Percentiles rank a stretch among this genome's conserved stretches.
Evolutionary conservation across 2,329 filamentous ascomycete genomes (phyloP).

Genomic region (Ascochyta lentis): DNA sequence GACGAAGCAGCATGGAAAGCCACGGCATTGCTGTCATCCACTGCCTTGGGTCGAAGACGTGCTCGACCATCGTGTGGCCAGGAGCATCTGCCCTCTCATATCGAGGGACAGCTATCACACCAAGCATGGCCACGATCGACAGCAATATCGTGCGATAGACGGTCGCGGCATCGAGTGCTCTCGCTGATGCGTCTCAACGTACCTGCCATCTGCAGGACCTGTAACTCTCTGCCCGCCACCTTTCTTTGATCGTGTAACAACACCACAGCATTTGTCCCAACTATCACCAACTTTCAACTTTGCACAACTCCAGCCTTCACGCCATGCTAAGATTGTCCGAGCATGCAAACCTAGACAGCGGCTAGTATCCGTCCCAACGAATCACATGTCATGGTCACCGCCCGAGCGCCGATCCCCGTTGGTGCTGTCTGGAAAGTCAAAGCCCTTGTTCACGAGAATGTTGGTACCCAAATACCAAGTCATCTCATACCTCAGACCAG

Average conservation of each 20-base stretch:
- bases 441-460: constrained; percentile 31
- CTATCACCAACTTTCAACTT: constrained; percentile 24
- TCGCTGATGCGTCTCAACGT: constrained; percentile 11
- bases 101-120: constrained; percentile 18
- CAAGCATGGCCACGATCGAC: constrained; percentile 16
- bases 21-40: constrained; percentile 20
- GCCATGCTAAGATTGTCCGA: constrained; percentile 32
- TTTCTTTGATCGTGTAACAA: constrained; percentile 20
- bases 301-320: constrained; percentile 39
- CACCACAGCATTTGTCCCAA: constrained; percentile 23
- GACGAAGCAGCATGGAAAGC: constrained; percentile 28
- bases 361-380: constrained; percentile 30
- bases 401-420: constrained; percentile 41
- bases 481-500: constrained; percentile 11
- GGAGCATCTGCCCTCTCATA: constrained; percentile 9
- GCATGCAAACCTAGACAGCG: constrained; percentile 32
- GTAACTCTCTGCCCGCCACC: constrained; percentile 11
- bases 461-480: constrained; percentile 9
- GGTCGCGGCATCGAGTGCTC: constrained; percentile 1
- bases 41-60: constrained; percentile 14
- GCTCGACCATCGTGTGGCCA: constrained; percentile 15
- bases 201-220: constrained; percentile 14
- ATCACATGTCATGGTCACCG: constrained; percentile 24
- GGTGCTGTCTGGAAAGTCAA: constrained; percentile 23
- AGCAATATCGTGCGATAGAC: constrained; percentile 1